These are phyloP conservation scores for Lavandula angustifolia DNA, from an alignment of 257 asterid species.

Conservation along the genomic window DNA sequence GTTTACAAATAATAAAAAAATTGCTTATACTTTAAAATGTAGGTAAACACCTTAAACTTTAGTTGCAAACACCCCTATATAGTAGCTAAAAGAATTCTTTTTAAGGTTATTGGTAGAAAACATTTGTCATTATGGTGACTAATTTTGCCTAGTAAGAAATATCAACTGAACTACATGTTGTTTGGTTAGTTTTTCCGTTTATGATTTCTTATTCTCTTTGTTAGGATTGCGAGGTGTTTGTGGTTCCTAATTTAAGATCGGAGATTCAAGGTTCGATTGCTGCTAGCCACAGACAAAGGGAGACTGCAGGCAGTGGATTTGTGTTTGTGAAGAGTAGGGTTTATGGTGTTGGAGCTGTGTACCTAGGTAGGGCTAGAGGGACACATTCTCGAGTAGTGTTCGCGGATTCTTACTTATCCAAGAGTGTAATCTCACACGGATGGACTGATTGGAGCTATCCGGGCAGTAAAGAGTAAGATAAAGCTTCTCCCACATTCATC, in stretches of 20 bases:
- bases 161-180: too few species aligned
- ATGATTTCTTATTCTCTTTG: neutral
- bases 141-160: too few species aligned
- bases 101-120: too few species aligned
- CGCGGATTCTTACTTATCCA: constrained; percentile 71
- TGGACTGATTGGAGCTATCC: constrained; percentile 68
- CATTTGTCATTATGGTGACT: too few species aligned
- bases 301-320: constrained; percentile 61
- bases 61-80: too few species aligned
- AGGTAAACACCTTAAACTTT: too few species aligned
- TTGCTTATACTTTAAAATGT: too few species aligned
- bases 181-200: too few species aligned
- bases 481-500: constrained; percentile 5
- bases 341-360: constrained; percentile 59
- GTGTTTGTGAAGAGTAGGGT: constrained; percentile 69
- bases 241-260: constrained; percentile 43
- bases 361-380: constrained; percentile 74
- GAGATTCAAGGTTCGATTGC: constrained; percentile 66
- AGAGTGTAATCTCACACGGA: constrained; percentile 57
- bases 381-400: constrained; percentile 67
- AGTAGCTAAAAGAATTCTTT: too few species aligned
- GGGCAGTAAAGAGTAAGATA: constrained; percentile 55
- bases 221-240: constrained; percentile 76
- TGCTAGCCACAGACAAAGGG: constrained; percentile 60
- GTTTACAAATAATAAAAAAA: too few species aligned